These are phyloP conservation scores for Mucor lusitanicus DNA, from an alignment of 371 early-diverging fungal species.

Conservation along the genomic window DNA sequence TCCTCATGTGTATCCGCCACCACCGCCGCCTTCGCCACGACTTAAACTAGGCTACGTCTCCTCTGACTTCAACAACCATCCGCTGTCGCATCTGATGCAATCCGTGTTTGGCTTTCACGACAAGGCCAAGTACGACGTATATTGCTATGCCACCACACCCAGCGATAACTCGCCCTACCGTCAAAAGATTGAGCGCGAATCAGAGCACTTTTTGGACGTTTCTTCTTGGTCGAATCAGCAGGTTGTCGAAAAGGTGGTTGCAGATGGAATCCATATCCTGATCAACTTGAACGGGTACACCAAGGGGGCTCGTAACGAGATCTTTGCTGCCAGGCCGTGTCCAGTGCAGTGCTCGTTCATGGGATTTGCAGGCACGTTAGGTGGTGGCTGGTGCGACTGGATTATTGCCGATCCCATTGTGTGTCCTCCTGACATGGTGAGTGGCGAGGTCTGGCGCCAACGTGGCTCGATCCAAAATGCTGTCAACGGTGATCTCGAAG, in stretches of 20 bases:
- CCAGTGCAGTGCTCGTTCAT: conserved; percentile 90
- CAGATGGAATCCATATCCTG: conserved; percentile 85
- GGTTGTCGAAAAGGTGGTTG: conserved; percentile 74
- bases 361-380: conserved; percentile 94
- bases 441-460: conserved; percentile 67
- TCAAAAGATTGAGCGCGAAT: conserved; percentile 77
- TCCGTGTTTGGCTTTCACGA: conserved; percentile 93
- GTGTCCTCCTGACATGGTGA: conserved; percentile 83
- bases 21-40: conserved; percentile 67
- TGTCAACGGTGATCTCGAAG: conserved; percentile 54
- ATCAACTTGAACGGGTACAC: conserved; percentile 94
- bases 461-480: neutral
- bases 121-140: conserved; percentile 64
- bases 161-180: conserved; percentile 82
- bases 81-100: conserved; percentile 91
- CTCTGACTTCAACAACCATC: conserved; percentile 93
- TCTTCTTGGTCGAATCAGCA: conserved; percentile 73
- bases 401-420: conserved; percentile 88
- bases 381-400: conserved; percentile 92
- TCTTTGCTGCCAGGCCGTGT: conserved; percentile 90
- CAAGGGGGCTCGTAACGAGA: conserved; percentile 91
- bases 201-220: conserved; percentile 81
- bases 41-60: conserved; percentile 86
- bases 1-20: conserved; percentile 74
- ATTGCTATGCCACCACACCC: conserved; percentile 84